Base-by-base conservation (phyloP, 2,329 filamentous ascomycete genomes). In the Exophiala calicioides region DNA sequence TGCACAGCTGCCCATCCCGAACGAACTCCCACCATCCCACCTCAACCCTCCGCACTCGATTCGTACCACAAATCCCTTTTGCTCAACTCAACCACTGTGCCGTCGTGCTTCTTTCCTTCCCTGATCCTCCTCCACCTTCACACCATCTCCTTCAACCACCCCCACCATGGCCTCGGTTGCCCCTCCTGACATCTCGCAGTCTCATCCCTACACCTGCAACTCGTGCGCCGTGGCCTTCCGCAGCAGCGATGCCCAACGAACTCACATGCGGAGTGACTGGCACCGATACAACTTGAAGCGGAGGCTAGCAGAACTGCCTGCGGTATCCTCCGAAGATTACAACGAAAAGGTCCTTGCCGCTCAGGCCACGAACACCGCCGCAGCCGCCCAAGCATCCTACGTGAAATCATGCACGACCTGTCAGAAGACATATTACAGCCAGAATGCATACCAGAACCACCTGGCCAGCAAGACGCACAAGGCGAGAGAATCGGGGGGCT, bases 221-320 rank as follows among this genome's bases (percentile, higher is more conserved):
- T 93, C 90, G 48, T 98, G 93, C 66, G 89, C 95, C 67, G 90
- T 98, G 60, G 93, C 91, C 41, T 98, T 97, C 72, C 85, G 91
- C 58, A 90, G 88, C 65, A 90, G 88, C 67, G 91, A 97, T 65
- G 78, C 94, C 46, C 93, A 98, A 72, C 85, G 93, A 66, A 84
- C 82, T 27, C 93, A 98, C 67, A 98, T 98, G 93, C 90, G 93
- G 68, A 93, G 86, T 60, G 93, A 98, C 73, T 98, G 93, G 93
- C 91, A 98, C 68, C 85, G 93, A 57, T 96, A 96, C 71, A 98
- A 98, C 68, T 80, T 97, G 61, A 96, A 97, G 74, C 88, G 93
- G 59, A 85, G 90, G 61, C 87, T 97, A 46, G 90, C 91, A 31
- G 88, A 88, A 4, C 77, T 97, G 4, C 90, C 91, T 21, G 90